Percentiles rank a stretch among this genome's conserved stretches.
Evolutionary conservation across 306 rosid species (phyloP).

Genomic region (Argentina anserina): DNA sequence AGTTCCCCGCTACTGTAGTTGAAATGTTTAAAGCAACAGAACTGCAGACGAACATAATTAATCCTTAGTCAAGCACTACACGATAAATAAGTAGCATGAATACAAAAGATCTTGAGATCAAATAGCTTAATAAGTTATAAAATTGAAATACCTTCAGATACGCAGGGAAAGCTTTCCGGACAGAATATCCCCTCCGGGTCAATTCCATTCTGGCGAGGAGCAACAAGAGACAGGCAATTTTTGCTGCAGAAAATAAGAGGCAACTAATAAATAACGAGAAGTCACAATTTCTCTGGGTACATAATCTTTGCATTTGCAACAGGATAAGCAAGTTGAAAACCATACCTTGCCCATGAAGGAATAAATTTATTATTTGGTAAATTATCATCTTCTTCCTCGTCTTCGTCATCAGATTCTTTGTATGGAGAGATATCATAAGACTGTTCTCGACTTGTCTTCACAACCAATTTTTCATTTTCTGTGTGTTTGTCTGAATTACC

Average conservation of each 20-base stretch:
- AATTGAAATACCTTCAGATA: conserved; percentile 60
- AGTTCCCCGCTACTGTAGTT: conserved; percentile 22
- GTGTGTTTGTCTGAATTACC: conserved; percentile 30
- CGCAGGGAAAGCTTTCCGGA: conserved; percentile 50
- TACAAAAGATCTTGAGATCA: not conserved
- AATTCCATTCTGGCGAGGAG: conserved; percentile 48
- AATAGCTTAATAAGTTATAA: conserved; percentile 4
- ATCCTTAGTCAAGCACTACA: not conserved
- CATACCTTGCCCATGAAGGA: conserved; percentile 93
- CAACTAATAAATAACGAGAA: conserved; percentile 13
- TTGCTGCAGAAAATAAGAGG: conserved; percentile 59
- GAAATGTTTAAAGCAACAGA: conserved; percentile 51
- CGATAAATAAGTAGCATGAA: not conserved
- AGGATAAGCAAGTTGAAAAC: conserved; percentile 2
- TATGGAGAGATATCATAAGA: conserved; percentile 90
- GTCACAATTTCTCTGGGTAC: conserved; percentile 14
- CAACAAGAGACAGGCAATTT: conserved; percentile 38
- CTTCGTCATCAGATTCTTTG: conserved; percentile 86
- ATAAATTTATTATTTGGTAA: conserved; percentile 49
- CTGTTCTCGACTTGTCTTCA: conserved; percentile 41
- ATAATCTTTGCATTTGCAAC: conserved; percentile 3
- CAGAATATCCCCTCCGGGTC: conserved; percentile 59
- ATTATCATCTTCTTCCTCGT: conserved; percentile 48
- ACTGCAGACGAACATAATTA: conserved; percentile 38
- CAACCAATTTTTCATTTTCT: conserved; percentile 23